Evolutionary conservation across 2,329 filamentous ascomycete species (phyloP).

Genomic region (Dactylellina parvicollis): DNA sequence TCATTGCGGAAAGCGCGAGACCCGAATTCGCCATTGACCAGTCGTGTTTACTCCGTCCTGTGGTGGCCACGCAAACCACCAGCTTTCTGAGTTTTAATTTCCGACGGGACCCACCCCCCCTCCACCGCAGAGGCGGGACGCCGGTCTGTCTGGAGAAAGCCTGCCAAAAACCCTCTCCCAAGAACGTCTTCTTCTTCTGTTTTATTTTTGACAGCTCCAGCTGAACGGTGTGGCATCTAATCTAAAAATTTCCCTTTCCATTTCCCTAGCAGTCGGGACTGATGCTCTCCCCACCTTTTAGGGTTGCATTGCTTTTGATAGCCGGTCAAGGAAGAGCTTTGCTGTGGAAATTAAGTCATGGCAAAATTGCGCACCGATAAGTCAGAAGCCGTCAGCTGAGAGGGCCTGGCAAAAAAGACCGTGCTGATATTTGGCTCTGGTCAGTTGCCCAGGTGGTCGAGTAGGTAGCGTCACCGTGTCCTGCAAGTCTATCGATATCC

Average conservation of each 20-base stretch:
- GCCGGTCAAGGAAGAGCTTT: constrained; percentile 28
- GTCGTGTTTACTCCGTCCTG: neutral
- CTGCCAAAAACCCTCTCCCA: no score
- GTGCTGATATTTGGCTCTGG: constrained; percentile 6
- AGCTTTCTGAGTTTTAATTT: constrained; percentile 35
- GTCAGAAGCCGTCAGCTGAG: constrained; percentile 41
- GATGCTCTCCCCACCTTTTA: constrained; percentile 1
- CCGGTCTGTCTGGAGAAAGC: no score
- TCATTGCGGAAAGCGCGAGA: constrained; percentile 21
- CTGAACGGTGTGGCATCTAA: constrained; percentile 23
- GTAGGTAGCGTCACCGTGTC: constrained; percentile 5
- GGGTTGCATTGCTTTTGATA: constrained; percentile 30
- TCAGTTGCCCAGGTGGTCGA: neutral
- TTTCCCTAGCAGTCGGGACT: constrained; percentile 19
- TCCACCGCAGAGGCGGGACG: constrained; percentile 5
- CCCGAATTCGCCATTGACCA: neutral
- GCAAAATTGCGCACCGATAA: constrained; percentile 41
- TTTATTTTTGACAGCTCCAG: constrained; percentile 52
- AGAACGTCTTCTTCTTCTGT: neutral
- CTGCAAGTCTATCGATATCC: constrained; percentile 24
- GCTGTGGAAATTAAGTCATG: constrained; percentile 50
- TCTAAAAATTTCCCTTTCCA: constrained; percentile 15
- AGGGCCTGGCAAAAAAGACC: neutral
- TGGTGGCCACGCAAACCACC: constrained; percentile 21
- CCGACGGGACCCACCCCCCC: constrained; percentile 39